Evolutionary conservation across 192 early-diverging fungal genomes (phyloP), one percentile per base, ranked within the genome.

Genomic region (Backusella mclennaniae): DNA sequence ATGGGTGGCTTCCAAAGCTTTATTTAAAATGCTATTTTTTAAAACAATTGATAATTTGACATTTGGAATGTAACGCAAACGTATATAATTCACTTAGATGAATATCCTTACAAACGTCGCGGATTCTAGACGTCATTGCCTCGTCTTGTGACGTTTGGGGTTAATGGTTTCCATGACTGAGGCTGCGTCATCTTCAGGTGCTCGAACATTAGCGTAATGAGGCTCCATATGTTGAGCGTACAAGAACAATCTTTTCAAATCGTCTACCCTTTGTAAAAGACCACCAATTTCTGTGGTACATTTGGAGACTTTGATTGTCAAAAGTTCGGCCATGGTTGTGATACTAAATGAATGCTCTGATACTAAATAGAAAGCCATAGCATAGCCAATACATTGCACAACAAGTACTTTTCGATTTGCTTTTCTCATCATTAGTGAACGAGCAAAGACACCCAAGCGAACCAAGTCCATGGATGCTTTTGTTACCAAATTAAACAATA

Each of bases 221-320:
- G 70, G 14, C 42, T 71, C n/a, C 26, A 71, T n/a, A 26, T 71
- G 41, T 21, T 71, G 35, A 26, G 49, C 70, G 29, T 42, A 71
- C 23, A 71, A 29, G 19, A 71, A 49, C 29, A 49, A 21, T 9
- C 42, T 6, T 29, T 42, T 71, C 35, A 49, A 7, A 29, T 71
- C 38, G 70, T 67, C 31, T 8, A 67, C 21, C 31, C 26, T 35
- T 15, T 29, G 66, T 2, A 67, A 19, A 67, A 67, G 26, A 6
- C 29, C 26, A 14, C 31, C 26, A 8, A 67, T 29, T 35, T 67
- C 29, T 17, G 14, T 19, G 9, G 6, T 67, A 4, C 26, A 21
- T 21, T 29, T 29, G 0, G 66, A 23, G 66, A 29, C 66, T 31
- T 9, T 23, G 0, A 67, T 6, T 3, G 23, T 33, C 8, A 67